phyloP scores from a whole-genome alignment of 2,329 filamentous ascomycete genomes.

The Lachnellula suecica region DNA sequence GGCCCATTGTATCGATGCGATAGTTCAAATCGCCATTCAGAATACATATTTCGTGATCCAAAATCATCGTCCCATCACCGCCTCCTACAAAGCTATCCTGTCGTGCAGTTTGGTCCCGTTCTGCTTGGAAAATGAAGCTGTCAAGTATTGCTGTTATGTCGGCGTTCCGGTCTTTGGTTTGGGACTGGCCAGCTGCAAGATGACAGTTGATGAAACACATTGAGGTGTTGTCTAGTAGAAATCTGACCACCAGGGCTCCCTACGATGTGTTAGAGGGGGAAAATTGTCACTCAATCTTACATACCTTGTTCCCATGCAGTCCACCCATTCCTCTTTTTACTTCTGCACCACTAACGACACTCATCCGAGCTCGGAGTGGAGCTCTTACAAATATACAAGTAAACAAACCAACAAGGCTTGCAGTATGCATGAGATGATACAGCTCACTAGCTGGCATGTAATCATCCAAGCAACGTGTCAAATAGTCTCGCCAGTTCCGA shows the following conservation, averaged over 20 bases:
- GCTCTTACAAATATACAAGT: slow-evolving; percentile 94
- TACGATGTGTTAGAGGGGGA: slow-evolving; percentile 28
- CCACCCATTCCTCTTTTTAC: slow-evolving; percentile 97
- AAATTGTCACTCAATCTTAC: slow-evolving; percentile 1
- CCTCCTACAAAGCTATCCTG: slow-evolving; percentile 83
- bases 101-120: slow-evolving; percentile 65
- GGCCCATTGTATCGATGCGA: slow-evolving; percentile 94
- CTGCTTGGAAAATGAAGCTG: slow-evolving; percentile 68
- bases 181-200: slow-evolving; percentile 87
- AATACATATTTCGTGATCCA: slow-evolving; percentile 97
- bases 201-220: slow-evolving; percentile 98
- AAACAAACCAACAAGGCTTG: slow-evolving; percentile 89
- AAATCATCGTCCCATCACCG: slow-evolving; percentile 91
- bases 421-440: slow-evolving; percentile 85
- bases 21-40: slow-evolving; percentile 97
- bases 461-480: slow-evolving; percentile 80
- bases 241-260: slow-evolving; percentile 88
- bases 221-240: slow-evolving; percentile 89
- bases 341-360: slow-evolving; percentile 74
- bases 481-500: slow-evolving; percentile 90
- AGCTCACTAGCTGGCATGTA: slow-evolving; percentile 73
- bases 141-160: slow-evolving; percentile 91
- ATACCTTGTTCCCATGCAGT: slow-evolving; percentile 85
- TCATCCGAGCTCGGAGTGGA: slow-evolving; percentile 72
- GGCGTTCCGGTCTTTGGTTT: slow-evolving; percentile 87